Conservation (phyloP, 1,284 basidiomycete genomes). For the Puccinia horiana region DNA sequence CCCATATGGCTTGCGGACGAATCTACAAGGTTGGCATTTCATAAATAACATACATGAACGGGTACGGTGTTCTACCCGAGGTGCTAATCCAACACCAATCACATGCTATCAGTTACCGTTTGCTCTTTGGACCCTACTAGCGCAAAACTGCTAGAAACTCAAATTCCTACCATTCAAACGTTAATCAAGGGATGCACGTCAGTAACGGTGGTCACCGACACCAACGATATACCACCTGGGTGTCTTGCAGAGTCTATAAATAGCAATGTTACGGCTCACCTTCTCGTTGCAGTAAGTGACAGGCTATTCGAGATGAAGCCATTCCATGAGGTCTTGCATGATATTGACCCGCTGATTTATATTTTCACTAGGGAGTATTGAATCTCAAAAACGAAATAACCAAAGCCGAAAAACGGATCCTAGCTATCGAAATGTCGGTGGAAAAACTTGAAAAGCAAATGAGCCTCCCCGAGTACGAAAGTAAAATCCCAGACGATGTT, state of each 20-base stretch:
- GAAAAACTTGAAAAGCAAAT: slow-evolving; percentile 77
- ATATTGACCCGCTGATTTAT: neutral
- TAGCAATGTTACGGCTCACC: slow-evolving; percentile 72
- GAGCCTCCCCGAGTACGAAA: slow-evolving; percentile 72
- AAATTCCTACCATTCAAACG: slow-evolving; percentile 73
- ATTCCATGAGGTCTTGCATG: neutral
- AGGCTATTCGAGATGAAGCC: neutral
- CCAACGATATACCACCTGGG: slow-evolving; percentile 72
- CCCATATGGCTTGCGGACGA: slow-evolving; percentile 84
- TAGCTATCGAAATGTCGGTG: slow-evolving; percentile 69
- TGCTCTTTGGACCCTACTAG: slow-evolving; percentile 25
- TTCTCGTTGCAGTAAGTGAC: slow-evolving; percentile 74
- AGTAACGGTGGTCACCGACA: slow-evolving; percentile 66
- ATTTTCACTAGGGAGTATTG: slow-evolving; percentile 69
- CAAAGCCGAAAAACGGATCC: slow-evolving; percentile 71
- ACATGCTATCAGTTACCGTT: slow-evolving; percentile 51
- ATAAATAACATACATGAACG: neutral
- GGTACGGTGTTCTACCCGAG: slow-evolving; percentile 64
- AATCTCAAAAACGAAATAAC: slow-evolving; percentile 79
- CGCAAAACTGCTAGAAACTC: slow-evolving; percentile 66
- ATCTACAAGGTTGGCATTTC: slow-evolving; percentile 71
- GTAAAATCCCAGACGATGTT: slow-evolving; percentile 75
- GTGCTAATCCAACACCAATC: slow-evolving; percentile 66
- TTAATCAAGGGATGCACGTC: slow-evolving; percentile 86
- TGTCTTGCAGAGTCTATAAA: slow-evolving; percentile 83